phyloP scores from a whole-genome alignment of 176 grass and related monocot species.

The Phyllostachys edulis region DNA sequence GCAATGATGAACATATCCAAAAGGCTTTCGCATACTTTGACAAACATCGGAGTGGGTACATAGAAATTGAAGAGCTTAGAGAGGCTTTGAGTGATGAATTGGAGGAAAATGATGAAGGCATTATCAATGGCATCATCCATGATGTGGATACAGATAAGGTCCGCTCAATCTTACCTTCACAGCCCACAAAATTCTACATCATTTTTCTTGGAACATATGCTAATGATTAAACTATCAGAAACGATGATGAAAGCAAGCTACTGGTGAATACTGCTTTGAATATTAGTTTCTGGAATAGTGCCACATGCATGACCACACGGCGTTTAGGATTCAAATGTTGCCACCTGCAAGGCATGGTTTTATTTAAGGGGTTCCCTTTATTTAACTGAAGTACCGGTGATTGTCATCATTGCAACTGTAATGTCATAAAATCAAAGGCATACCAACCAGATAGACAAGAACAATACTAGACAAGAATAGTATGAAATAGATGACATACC shows the following conservation, averaged over 20 bases:
- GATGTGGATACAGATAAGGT: slow-evolving; percentile 94
- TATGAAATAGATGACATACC: neutral
- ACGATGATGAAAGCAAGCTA: neutral
- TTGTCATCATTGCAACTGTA: neutral
- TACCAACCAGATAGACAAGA: too few species aligned
- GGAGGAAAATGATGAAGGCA: slow-evolving; percentile 63
- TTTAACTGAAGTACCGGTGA: neutral
- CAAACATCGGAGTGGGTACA: slow-evolving; percentile 69
- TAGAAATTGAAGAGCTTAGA: slow-evolving; percentile 89
- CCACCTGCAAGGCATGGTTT: neutral
- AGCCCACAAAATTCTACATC: neutral
- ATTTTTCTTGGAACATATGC: neutral
- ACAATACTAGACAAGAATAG: neutral
- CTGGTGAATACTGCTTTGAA: neutral
- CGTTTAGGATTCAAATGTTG: slow-evolving; percentile 17
- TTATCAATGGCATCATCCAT: slow-evolving; percentile 67
- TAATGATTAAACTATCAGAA: neutral
- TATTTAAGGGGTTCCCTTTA: neutral
- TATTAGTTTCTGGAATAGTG: slow-evolving; percentile 20
- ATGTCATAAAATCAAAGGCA: slow-evolving; percentile 2
- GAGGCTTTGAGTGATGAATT: slow-evolving; percentile 65
- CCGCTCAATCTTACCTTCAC: slow-evolving; percentile 17
- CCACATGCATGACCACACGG: neutral
- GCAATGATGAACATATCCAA: slow-evolving; percentile 71
- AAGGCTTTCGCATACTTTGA: slow-evolving; percentile 88